Evolutionary conservation across 176 grass and related monocot genomes (phyloP), one percentile per base, ranked within the genome.

Genomic region (Themeda triandra): DNA sequence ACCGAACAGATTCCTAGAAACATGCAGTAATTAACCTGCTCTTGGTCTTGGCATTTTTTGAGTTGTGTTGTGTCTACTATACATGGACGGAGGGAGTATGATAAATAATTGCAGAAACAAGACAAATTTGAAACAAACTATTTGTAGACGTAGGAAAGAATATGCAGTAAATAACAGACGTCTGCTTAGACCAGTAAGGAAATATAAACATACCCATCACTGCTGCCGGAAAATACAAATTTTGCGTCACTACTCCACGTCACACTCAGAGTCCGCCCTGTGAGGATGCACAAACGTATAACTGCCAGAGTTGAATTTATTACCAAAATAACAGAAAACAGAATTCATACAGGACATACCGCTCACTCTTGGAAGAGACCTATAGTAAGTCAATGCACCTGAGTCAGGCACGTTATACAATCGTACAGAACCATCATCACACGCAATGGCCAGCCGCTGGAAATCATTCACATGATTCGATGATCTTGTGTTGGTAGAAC

Each of bases 251-350:
- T 89, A 86, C 93, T 96, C 97, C 97, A 99, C 40, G 93, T 84
- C 79, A 99, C 88, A 44, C 97, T 96, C 88, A 99, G 85, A 79
- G 92, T 88, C 35, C 89, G 86, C 29, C 93, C 97, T 99, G 89
- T 21, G 69, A 48, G 14, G 39, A 83, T 54, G 69, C 44, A 44
- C 67, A 73, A 74, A 40, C 19, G n/a, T n/a, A 14, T 73, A 76
- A 86, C 73, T 28, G 79, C 10, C 59, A 37, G 33, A 45, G 76
- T 35, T 69, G 69, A 83, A 86, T 31, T 83, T 12, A 13, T 68
- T 69, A 13, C 8, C 15, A 76, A 37, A 15, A 87, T 49, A 44
- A 78, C 54, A n/a, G 53, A 73, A 83, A 39, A 58, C 21, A 49
- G 15, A 84, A 88, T 67, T 60, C 74, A 54, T 39, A 75, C 15